These are phyloP conservation scores for Persicaria maculosa DNA, from an alignment of 148 eudicot genomes.

Conservation along the genomic window DNA sequence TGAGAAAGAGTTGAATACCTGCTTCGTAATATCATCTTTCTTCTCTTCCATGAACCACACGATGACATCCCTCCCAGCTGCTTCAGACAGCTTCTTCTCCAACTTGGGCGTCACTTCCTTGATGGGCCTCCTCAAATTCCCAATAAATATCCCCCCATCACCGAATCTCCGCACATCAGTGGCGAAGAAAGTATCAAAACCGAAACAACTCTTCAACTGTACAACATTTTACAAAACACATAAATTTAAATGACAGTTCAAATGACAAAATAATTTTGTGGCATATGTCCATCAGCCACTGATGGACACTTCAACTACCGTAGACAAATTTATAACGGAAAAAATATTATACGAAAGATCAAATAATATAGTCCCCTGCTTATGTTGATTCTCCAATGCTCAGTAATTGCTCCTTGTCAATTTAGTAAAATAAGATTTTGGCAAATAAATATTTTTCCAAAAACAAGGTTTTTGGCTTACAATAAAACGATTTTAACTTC, in stretches of 20 bases:
- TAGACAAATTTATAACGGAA: not conserved
- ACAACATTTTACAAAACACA: constrained; percentile 1
- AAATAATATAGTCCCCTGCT: not conserved
- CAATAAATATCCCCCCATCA: constrained; percentile 91
- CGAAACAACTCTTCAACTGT: constrained; percentile 84
- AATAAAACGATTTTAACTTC: not conserved
- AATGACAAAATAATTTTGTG: not conserved
- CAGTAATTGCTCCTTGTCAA: not conserved
- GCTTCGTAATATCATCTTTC: constrained; percentile 70
- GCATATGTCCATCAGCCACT: not conserved
- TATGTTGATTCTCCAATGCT: not conserved
- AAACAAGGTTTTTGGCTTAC: not conserved
- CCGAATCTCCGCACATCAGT: constrained; percentile 95
- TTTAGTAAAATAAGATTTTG: too few relatives aligned
- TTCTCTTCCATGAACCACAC: constrained; percentile 97
- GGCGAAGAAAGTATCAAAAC: constrained; percentile 84
- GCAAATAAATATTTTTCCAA: too few relatives aligned
- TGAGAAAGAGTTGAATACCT: constrained; percentile 32
- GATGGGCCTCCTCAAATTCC: constrained; percentile 82
- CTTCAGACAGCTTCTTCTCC: constrained; percentile 77
- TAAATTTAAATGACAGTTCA: not conserved
- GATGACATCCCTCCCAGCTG: constrained; percentile 80
- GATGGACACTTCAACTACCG: not conserved
- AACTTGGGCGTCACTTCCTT: constrained; percentile 79
- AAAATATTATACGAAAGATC: not conserved